Evolutionary conservation across 1,139 yeast genomes (phyloP).

Genomic region (Geotrichum fermentans): DNA sequence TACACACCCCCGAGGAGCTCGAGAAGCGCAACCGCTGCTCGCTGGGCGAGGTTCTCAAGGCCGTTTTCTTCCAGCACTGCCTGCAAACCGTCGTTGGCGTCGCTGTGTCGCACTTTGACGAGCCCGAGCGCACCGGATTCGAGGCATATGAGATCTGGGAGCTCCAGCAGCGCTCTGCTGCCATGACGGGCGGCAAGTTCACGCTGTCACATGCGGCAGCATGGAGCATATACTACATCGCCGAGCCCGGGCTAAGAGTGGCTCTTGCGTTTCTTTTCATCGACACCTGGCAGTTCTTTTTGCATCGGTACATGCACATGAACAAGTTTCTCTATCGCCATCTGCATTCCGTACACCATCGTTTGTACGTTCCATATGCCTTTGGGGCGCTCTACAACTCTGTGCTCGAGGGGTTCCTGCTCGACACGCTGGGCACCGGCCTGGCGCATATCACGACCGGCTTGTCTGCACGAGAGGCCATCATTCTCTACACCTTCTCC

Average conservation of each 20-base stretch:
- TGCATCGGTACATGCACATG: slow-evolving; percentile 84
- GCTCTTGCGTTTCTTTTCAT: slow-evolving; percentile 62
- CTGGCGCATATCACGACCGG: slow-evolving; percentile 61
- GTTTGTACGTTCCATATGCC: slow-evolving; percentile 92
- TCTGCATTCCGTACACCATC: slow-evolving; percentile 91
- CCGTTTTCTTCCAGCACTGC: slow-evolving; percentile 77
- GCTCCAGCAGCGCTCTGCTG: slow-evolving; percentile 7
- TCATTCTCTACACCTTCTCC: slow-evolving; percentile 73
- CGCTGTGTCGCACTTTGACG: slow-evolving; percentile 52
- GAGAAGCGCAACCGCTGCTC: slow-evolving; percentile 64
- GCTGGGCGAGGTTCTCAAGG: slow-evolving; percentile 62
- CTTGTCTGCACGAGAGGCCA: slow-evolving; percentile 70
- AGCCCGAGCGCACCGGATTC: slow-evolving; percentile 62
- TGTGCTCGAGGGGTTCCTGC: slow-evolving; percentile 84
- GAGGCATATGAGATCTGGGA: slow-evolving; percentile 68
- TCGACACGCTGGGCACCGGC: slow-evolving; percentile 92
- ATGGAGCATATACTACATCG: slow-evolving; percentile 46
- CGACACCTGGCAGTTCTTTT: slow-evolving; percentile 92
- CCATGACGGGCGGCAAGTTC: slow-evolving; percentile 10
- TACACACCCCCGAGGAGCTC: slow-evolving; percentile 54
- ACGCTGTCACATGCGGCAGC: slow-evolving; percentile 21
- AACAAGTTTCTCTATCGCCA: slow-evolving; percentile 69
- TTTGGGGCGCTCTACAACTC: slow-evolving; percentile 94
- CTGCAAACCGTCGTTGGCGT: slow-evolving; percentile 73
- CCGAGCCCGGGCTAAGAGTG: slow-evolving; percentile 53